Evolutionary conservation across 768 basidiomycete species (phyloP), one percentile per base, ranked within the genome.

Genomic region (Hydnomerulius pinastri): DNA sequence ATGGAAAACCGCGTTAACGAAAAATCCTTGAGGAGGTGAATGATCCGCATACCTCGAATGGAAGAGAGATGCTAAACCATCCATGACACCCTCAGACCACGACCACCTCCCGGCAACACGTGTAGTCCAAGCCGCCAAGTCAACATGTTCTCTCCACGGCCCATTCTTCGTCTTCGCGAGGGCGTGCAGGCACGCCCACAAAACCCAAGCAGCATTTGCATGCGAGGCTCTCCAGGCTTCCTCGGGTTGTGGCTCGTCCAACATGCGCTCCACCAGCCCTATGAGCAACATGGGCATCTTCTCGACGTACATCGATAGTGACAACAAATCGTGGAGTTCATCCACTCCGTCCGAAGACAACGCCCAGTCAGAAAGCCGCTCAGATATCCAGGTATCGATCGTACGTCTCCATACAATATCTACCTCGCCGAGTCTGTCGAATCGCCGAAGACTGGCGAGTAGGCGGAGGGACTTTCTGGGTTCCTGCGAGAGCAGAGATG

Each of bases 331-430:
- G 36, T 76, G 70, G 49, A 91, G 61, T 50, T 83, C 78, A 43
- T 71, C 55, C 50, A 82, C 82, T 28, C 72, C 70, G 35, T 76
- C 72, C 8, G 66, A 62, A 2, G 46, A 62, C 32, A 66, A 69
- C 41, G 70, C 66, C 72, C 78, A 81, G n/a, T 37, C 55, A 25
- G 64, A 58, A 15, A 87, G 63, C 55, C 72, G 68, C 35, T 57
- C 67, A 36, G 75, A 60, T 3, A 78, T 68, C 76, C 81, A 82
- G 4, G 57, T 61, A 61, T 81, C 80, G 10, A 87, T 54, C 43
- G 72, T 76, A 44, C 73, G 73, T 62, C 73, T 77, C 85, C 83
- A 87, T 3, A 78, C 78, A 18, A 79, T 54, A 63, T 87, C 84
- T 27, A 79, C 76, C 6, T 82, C 81, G 3, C 62, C 62, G n/a